phyloP scores from a whole-genome alignment of 106 monocot species.

The Dendrobium nobile region DNA sequence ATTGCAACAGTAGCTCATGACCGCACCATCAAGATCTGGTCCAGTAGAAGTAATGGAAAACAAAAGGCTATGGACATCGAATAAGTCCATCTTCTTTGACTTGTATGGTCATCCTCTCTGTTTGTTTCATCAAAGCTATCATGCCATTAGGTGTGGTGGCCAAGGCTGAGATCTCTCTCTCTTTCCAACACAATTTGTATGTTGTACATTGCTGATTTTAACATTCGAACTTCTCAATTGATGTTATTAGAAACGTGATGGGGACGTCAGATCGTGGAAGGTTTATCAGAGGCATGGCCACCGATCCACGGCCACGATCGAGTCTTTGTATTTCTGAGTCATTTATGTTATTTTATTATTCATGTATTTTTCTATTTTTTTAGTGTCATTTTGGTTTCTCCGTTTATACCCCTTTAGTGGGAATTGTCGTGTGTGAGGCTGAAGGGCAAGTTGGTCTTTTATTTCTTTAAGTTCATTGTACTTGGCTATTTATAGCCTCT shows the following conservation, averaged over 20 bases:
- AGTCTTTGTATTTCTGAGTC: too few species aligned
- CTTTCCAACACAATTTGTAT: not conserved
- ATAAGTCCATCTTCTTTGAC: not conserved
- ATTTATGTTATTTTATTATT: too few species aligned
- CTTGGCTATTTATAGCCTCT: too few species aligned
- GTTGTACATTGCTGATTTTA: not conserved
- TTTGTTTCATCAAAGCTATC: not conserved
- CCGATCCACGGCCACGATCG: too few species aligned
- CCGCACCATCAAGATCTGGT: conserved; percentile 90
- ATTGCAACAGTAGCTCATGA: conserved; percentile 86
- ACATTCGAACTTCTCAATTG: not conserved
- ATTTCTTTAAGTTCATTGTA: too few species aligned
- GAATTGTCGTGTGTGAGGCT: too few species aligned
- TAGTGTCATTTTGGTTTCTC: too few species aligned
- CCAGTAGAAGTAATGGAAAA: conserved; percentile 29
- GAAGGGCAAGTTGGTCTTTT: too few species aligned
- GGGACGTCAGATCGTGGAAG: too few species aligned
- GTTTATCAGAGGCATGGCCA: too few species aligned
- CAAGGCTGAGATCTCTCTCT: not conserved
- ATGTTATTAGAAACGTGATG: not conserved
- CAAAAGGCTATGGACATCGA: conserved; percentile 71
- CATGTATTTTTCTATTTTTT: too few species aligned
- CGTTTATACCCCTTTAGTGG: too few species aligned
- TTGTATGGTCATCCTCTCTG: not conserved
- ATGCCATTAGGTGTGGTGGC: not conserved